Evolutionary conservation across 1,284 basidiomycete species (phyloP).

Genomic region (Pseudozyma hubeiensis): DNA sequence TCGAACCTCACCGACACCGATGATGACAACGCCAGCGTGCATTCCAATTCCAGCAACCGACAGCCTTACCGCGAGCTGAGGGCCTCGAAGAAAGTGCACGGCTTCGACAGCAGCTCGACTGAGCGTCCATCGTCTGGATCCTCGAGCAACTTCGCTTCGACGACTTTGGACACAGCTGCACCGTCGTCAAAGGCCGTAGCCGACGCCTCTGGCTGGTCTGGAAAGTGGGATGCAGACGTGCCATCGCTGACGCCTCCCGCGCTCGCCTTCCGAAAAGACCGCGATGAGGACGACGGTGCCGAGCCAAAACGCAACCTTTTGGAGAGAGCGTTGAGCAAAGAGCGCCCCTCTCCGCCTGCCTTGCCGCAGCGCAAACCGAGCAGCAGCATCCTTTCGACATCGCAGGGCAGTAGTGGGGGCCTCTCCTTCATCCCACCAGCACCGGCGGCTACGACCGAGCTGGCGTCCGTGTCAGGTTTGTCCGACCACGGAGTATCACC

Average conservation of each 20-base stretch:
- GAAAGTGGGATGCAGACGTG: conserved; percentile 43
- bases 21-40: conserved; percentile 42
- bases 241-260: conserved; percentile 45
- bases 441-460: conserved; percentile 32
- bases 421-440: conserved; percentile 49
- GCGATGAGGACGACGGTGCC: conserved; percentile 15
- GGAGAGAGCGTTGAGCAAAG: conserved; percentile 27
- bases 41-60: conserved; percentile 45
- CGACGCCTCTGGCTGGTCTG: conserved; percentile 16
- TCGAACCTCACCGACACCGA: conserved; percentile 37
- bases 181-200: conserved; percentile 6
- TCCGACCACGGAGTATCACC: conserved; percentile 3
- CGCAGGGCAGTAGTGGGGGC: conserved; percentile 23
- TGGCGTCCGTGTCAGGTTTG: conserved; percentile 24
- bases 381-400: conserved; percentile 42
- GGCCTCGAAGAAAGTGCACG: conserved; percentile 38
- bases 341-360: conserved; percentile 10
- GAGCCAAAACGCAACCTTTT: conserved; percentile 21
- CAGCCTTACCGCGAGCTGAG: conserved; percentile 43
- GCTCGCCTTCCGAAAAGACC: conserved; percentile 34
- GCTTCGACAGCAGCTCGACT: conserved; percentile 19
- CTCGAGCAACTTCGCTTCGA: conserved; percentile 18
- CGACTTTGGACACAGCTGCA: conserved; percentile 3
- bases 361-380: conserved; percentile 28
- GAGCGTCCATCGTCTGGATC: conserved; percentile 11